A percentile compares a stretch with the other conserved stretches of the same genome.
Conservation (phyloP, 1,139 yeast genomes). For the Blastobotrys arbuscula region DNA sequence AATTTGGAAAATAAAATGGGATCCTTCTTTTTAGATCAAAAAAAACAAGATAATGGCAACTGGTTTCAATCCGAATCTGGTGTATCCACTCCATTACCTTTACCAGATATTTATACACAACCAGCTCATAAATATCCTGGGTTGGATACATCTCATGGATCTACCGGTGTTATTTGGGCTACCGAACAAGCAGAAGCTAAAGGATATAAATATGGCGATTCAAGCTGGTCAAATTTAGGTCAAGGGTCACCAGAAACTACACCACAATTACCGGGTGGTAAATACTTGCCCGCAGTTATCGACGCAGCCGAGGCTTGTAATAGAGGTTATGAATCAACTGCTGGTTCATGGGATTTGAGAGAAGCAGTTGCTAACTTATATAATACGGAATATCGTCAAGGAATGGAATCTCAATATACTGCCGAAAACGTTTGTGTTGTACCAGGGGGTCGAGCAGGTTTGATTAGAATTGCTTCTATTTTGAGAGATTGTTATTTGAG, state of each 20-base stretch:
- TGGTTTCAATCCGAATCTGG: conserved; percentile 28
- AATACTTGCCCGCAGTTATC: conserved; percentile 49
- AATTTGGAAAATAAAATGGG: conserved; percentile 10
- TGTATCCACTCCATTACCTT: conserved; percentile 30
- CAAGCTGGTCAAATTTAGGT: conserved; percentile 59
- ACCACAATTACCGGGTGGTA: conserved; percentile 52
- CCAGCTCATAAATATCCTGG: conserved; percentile 48
- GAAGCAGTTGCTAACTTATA: conserved; percentile 59
- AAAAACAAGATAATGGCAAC: conserved; percentile 8
- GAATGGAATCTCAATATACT: conserved; percentile 50
- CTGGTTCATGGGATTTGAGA: conserved; percentile 53
- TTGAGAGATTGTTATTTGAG: conserved; percentile 57
- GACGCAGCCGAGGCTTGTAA: conserved; percentile 46
- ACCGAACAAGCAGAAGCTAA: conserved; percentile 61
- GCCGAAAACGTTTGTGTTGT: conserved; percentile 63
- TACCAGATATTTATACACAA: conserved; percentile 31
- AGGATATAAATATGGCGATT: conserved; percentile 48
- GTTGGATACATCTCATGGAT: conserved; percentile 54
- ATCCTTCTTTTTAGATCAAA: conserved; percentile 10
- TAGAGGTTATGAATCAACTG: conserved; percentile 61
- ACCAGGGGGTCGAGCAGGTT: conserved; percentile 67
- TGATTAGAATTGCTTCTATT: conserved; percentile 62
- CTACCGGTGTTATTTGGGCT: conserved; percentile 67
- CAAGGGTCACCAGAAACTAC: conserved; percentile 72
- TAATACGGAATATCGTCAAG: conserved; percentile 51